Evolutionary conservation across 2,329 filamentous ascomycete genomes (phyloP).

Genomic region (Colletotrichum karsti): DNA sequence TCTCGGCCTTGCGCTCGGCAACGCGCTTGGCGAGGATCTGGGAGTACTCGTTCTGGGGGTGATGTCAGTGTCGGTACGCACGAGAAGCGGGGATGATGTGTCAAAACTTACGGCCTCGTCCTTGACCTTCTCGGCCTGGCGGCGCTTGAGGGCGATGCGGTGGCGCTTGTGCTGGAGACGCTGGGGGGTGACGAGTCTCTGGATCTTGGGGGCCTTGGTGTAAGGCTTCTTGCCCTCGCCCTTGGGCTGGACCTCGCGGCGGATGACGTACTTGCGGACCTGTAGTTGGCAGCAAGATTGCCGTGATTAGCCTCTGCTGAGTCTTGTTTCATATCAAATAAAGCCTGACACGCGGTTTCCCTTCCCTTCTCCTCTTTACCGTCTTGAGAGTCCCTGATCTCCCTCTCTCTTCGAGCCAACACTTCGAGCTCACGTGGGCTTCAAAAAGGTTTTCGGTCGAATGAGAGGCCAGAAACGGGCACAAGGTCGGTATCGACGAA

Average conservation of each 20-base stretch:
- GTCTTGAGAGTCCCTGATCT: background rate
- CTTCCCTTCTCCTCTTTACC: background rate
- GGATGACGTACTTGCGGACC: conserved; percentile 99
- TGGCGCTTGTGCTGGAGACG: conserved; percentile 99
- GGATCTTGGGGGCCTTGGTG: conserved; percentile 99
- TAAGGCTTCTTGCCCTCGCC: conserved; percentile 97
- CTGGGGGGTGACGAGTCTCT: conserved; percentile 99
- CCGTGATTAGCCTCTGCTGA: conserved; percentile 42
- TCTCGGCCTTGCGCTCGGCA: conserved; percentile 92
- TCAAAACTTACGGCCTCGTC: conserved; percentile 88
- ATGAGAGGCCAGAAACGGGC: background rate
- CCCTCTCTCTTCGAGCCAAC: background rate
- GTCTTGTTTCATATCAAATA: conserved; percentile 17
- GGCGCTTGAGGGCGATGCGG: conserved; percentile 97
- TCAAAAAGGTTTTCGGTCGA: conserved; percentile 14
- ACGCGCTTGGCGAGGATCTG: conserved; percentile 97
- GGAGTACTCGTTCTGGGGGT: conserved; percentile 88
- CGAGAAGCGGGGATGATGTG: background rate
- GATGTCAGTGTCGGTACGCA: conserved; percentile 44
- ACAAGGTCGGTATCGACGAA: background rate
- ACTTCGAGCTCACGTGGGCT: conserved; percentile 30
- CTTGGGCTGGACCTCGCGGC: conserved; percentile 97
- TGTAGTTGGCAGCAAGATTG: conserved; percentile 50
- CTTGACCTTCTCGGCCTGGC: conserved; percentile 95
- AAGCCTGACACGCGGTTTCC: conserved; percentile 19